Base-by-base conservation (phyloP, 208 protist species). In the Trypanosoma congolense region DNA sequence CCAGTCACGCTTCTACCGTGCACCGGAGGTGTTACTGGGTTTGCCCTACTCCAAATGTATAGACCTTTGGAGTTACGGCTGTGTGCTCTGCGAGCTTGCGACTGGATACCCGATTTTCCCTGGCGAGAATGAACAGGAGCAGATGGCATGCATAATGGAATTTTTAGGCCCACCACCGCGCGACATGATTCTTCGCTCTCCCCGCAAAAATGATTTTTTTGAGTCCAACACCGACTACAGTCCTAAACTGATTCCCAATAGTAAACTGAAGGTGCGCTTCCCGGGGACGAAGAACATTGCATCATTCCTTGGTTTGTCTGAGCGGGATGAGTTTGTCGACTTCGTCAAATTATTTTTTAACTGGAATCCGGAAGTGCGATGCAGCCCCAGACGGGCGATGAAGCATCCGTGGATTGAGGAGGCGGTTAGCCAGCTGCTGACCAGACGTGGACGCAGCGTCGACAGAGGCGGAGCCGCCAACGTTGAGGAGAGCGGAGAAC, bases 11-110 rank as follows among this genome's bases (percentile, higher is more conserved):
- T 96, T 91, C 35, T 97, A 97, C 59, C 85, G 92, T 33, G 90
- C 94, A 5, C 87, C 89, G 9, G 86, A 95, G 62, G 75, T 96
- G 16, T 91, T 97, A 28, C 46, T 97, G 24, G 81, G 89, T 6
- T 65, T 58, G 22, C 45, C 67, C 19, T 97, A 90, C 54, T 68
- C 61, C n/a, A 70, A 72, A 8, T 70, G 79, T 22, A 95, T 96
- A 25, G 92, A 97, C 56, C 75, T 96, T 41, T 97, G 95, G 95
- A 94, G 83, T 54, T 83, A 95, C n/a, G 92, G 83, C 1, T 97
- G 90, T 73, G 92, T 97, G 33, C 52, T 97, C 21, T 92, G 86
- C 36, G 95, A 97, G 61, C 87, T 97, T 18, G 85, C 75, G 49
- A 96, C 90, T n/a, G 94, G 92, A 22, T 70, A 84, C 42, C 88